Conservation (phyloP, 768 basidiomycete genomes). For the Punctularia strigosozonata region DNA sequence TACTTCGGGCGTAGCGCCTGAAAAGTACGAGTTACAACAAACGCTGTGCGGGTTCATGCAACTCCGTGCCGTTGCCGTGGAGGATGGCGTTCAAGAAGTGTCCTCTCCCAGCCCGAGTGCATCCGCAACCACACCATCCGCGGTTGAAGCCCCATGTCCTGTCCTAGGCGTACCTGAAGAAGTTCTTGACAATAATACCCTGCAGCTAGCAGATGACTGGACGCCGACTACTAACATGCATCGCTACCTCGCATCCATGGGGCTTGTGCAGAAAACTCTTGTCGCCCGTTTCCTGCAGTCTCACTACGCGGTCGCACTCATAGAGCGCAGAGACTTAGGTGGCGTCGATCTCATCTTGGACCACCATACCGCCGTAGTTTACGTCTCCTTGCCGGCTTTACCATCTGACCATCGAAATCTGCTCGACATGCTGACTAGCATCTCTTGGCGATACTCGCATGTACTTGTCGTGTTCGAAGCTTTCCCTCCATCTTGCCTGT, state of each 20-base stretch:
- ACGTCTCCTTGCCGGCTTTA: conserved; percentile 32
- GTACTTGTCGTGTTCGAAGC: conserved; percentile 58
- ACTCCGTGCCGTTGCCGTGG: no score
- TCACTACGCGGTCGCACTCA: conserved; percentile 38
- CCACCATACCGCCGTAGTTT: conserved; percentile 44
- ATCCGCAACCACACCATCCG: conserved; percentile 22
- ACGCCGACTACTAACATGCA: conserved; percentile 27
- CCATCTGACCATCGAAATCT: conserved; percentile 37
- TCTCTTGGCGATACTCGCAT: conserved; percentile 52
- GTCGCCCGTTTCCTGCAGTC: conserved; percentile 35
- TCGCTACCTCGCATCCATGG: conserved; percentile 58
- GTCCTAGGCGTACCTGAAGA: background rate
- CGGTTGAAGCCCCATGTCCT: conserved; percentile 22
- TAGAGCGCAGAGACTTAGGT: conserved; percentile 50
- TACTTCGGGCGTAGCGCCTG: background rate
- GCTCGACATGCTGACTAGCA: conserved; percentile 28
- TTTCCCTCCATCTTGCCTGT: conserved; percentile 37
- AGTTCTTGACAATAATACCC: conserved; percentile 25
- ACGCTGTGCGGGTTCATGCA: background rate
- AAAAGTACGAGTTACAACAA: background rate
- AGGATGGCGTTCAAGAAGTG: background rate
- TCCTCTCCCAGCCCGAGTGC: background rate
- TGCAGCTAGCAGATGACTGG: conserved; percentile 26
- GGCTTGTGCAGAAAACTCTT: conserved; percentile 55
- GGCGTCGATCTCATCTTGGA: conserved; percentile 62